A percentile compares a stretch with the other conserved stretches of the same genome.
Conservation (phyloP, 2,329 filamentous ascomycete species). For the Aspergillus eucalypticola region DNA sequence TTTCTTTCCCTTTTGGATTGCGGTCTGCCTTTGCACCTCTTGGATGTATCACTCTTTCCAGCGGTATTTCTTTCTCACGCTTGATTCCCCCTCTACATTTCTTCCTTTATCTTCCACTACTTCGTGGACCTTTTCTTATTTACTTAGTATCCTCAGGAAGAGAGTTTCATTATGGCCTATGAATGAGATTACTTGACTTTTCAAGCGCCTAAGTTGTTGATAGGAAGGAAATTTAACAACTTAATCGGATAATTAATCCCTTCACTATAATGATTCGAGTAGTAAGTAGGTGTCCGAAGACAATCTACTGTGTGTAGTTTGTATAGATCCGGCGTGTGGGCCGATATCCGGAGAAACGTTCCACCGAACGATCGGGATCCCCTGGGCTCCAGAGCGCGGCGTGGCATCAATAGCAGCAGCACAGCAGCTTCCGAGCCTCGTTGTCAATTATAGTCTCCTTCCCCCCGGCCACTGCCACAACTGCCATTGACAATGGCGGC, state of each 20-base stretch:
- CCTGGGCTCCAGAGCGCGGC: slow-evolving; percentile 29
- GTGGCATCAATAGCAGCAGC: slow-evolving; percentile 39
- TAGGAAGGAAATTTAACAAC: neutral
- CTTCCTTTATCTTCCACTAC: neutral
- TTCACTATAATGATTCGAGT: neutral
- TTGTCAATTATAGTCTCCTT: slow-evolving; percentile 21
- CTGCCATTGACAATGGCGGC: slow-evolving; percentile 32
- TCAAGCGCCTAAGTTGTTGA: neutral
- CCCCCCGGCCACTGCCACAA: slow-evolving; percentile 18
- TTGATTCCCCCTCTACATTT: slow-evolving; percentile 1
- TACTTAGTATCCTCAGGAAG: neutral
- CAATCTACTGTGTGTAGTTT: neutral
- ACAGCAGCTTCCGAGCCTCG: slow-evolving; percentile 27
- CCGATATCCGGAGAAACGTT: slow-evolving; percentile 3
- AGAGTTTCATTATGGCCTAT: neutral
- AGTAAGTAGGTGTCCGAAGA: neutral
- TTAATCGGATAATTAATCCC: neutral
- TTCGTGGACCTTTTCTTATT: neutral
- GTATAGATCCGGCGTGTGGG: neutral
- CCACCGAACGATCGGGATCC: neutral
- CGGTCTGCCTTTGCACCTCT: neutral
- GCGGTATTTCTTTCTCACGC: slow-evolving; percentile 1
- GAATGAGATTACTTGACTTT: neutral
- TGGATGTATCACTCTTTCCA: slow-evolving; percentile 6
- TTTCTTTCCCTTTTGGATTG: neutral